phyloP scores from a whole-genome alignment of 2,329 filamentous ascomycete genomes.

The Apiospora kogelbergensis region DNA sequence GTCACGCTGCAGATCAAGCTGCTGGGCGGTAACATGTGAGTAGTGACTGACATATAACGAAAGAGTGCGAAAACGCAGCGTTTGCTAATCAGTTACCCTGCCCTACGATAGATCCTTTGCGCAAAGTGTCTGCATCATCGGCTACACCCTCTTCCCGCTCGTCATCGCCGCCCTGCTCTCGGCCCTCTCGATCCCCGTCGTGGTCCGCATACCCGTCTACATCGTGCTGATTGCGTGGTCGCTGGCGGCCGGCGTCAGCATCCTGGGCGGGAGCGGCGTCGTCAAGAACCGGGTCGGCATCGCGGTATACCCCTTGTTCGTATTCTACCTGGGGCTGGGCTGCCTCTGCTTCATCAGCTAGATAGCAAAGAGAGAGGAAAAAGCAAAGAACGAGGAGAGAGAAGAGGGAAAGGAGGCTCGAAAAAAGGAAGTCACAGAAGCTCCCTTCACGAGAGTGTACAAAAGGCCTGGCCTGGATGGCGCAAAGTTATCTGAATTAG shows the following conservation, averaged over 20 bases:
- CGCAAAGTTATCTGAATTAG: background rate
- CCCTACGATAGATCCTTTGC: slow-evolving; percentile 76
- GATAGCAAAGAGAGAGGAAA: slow-evolving; percentile 12
- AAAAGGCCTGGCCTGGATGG: background rate
- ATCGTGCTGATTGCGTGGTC: slow-evolving; percentile 88
- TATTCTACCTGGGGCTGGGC: slow-evolving; percentile 91
- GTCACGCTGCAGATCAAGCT: slow-evolving; percentile 98
- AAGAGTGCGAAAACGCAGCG: too few species aligned
- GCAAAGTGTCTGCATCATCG: slow-evolving; percentile 96
- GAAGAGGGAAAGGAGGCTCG: background rate
- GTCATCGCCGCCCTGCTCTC: slow-evolving; percentile 91
- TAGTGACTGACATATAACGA: slow-evolving; percentile 34
- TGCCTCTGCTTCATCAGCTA: slow-evolving; percentile 98
- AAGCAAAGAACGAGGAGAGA: background rate
- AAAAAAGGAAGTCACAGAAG: background rate
- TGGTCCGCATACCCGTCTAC: slow-evolving; percentile 88
- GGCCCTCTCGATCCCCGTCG: slow-evolving; percentile 74
- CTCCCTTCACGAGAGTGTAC: background rate
- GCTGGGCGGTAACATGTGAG: slow-evolving; percentile 94
- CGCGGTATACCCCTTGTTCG: slow-evolving; percentile 90
- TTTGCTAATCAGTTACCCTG: background rate
- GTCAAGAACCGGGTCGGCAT: slow-evolving; percentile 92
- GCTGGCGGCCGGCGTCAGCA: slow-evolving; percentile 91
- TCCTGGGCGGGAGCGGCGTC: slow-evolving; percentile 91
- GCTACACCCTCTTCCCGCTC: slow-evolving; percentile 95